These are phyloP conservation scores for Alternaria tenuissima DNA, from an alignment of 2,329 filamentous ascomycete species.

Conservation along the genomic window DNA sequence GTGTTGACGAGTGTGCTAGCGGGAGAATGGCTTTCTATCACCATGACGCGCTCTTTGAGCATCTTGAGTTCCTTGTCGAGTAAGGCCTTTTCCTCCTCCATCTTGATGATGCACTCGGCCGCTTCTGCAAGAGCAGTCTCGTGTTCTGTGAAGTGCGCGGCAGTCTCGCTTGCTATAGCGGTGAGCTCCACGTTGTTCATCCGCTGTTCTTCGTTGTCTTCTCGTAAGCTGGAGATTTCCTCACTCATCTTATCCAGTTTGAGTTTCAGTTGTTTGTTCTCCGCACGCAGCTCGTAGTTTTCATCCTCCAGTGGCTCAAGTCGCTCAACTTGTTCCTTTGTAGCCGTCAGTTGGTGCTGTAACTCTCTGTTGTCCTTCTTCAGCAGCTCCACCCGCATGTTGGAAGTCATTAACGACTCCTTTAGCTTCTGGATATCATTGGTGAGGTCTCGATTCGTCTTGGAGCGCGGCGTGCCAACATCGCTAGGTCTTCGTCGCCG, in stretches of 20 bases:
- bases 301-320: constrained; percentile 39
- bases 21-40: constrained; percentile 21
- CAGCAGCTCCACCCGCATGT: constrained; percentile 43
- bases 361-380: constrained; percentile 43
- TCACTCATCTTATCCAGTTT: constrained; percentile 33
- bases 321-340: constrained; percentile 35
- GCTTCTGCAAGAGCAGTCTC: constrained; percentile 45
- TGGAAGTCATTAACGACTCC: constrained; percentile 39
- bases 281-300: constrained; percentile 36
- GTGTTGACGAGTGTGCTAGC: constrained; percentile 26
- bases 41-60: constrained; percentile 30
- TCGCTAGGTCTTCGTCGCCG: constrained; percentile 40
- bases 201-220: constrained; percentile 26
- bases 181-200: constrained; percentile 35
- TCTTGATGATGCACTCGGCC: constrained; percentile 40
- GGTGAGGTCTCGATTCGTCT: constrained; percentile 41
- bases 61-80: constrained; percentile 35
- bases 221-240: constrained; percentile 23
- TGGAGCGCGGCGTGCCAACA: constrained; percentile 31
- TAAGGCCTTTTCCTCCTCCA: constrained; percentile 38
- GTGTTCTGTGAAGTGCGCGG: constrained; percentile 35
- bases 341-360: constrained; percentile 35
- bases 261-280: constrained; percentile 32
- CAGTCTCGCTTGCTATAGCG: constrained; percentile 38
- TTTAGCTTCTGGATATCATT: constrained; percentile 38